phyloP scores from a whole-genome alignment of 192 early-diverging fungal genomes.

The Pecoramyces ruminantium region DNA sequence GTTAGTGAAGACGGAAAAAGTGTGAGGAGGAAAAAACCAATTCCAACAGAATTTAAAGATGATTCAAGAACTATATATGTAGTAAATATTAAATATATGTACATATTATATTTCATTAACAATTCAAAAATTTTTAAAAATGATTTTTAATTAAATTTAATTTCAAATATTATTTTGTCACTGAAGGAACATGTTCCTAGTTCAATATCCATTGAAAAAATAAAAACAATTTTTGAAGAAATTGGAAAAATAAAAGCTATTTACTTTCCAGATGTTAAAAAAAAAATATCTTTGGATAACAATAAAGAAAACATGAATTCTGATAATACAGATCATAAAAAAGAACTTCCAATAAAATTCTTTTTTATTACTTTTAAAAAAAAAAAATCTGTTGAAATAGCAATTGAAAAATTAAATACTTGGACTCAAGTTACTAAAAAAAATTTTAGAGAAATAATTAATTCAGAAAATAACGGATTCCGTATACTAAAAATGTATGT shows the following conservation, averaged over 20 bases:
- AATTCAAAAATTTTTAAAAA: too few species aligned
- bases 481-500: background rate
- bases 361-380: background rate
- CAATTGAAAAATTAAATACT: background rate
- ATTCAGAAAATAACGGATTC: background rate
- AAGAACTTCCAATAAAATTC: background rate
- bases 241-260: background rate
- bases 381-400: background rate
- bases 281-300: background rate
- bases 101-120: background rate
- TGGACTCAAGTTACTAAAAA: background rate
- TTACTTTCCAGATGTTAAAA: background rate
- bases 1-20: background rate
- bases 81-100: background rate
- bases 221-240: background rate
- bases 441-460: background rate
- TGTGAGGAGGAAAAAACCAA: background rate
- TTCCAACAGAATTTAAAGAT: background rate
- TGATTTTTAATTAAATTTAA: too few species aligned
- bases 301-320: background rate
- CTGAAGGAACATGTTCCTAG: background rate
- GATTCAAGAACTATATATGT: background rate
- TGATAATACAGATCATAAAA: background rate
- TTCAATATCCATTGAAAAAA: background rate
- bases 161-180: too few species aligned